Evolutionary conservation across 2,329 filamentous ascomycete species (phyloP), one percentile per base, ranked within the genome.

Genomic region (Monosporascus sp.): DNA sequence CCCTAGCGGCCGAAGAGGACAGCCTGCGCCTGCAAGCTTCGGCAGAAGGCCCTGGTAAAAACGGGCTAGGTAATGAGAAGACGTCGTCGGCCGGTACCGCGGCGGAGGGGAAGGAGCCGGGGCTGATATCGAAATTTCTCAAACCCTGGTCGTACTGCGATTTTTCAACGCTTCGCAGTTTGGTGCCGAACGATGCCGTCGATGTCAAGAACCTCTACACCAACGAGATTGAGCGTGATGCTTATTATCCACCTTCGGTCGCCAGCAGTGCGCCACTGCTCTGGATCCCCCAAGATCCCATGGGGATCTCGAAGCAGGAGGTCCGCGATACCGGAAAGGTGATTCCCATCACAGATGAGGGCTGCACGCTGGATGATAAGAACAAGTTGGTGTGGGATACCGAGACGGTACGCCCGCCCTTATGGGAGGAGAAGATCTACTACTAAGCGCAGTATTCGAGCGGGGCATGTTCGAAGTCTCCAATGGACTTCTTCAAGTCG

Each of bases 201-300:
- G 68, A 73, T 5, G 59, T 73, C 1, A 72, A 79, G 8, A 79
- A 84, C 51, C 65, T 78, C 1, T 92, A 94, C 67, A 66, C 81
- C 0, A 74, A 78, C 0, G 78, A 85, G 49, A 74, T 82, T 1
- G 82, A 87, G 65, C 74, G 77, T 11, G 78, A 88, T 49, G 91
- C 89, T 0, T 93, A 90, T 72, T 82, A 81, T 69, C 85, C 91
- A 57, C 89, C 91, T 0, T 80, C 87, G 0, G 78, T 93, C 65
- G 80, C 70, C 24, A 77, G 82, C 56, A 60, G 78, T 60, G 71
- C 81, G 1, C 88, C 89, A 2, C 73, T 90, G 31, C 76, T 96
- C n/a, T 96, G 91, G 91, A 88, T 96, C 52, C 90, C 91, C 0
- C 78, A 82, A 54, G 91, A 96, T 63, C 72, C 79, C 1, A 81